Conservation (phyloP, 192 early-diverging fungal genomes). For the Coemansia sp. region DNA sequence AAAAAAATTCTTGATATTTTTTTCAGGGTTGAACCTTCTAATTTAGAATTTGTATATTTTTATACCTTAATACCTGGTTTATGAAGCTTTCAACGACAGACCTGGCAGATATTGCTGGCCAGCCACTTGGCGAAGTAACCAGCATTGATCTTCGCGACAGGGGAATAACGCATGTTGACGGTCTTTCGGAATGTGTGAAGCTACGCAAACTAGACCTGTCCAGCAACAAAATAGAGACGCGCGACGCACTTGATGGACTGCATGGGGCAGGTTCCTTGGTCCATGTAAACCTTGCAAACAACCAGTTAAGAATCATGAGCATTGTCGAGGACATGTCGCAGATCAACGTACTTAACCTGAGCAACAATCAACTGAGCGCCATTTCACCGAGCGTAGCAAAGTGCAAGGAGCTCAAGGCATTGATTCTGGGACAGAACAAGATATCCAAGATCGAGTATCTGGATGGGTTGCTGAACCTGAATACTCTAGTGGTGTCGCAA, state of each 20-base stretch:
- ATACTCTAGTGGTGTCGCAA: conserved; percentile 80
- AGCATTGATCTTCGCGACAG: conserved; percentile 58
- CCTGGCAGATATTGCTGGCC: conserved; percentile 15
- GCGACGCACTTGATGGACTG: conserved; percentile 59
- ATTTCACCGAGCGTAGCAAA: conserved; percentile 61
- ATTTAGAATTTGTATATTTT: not conserved
- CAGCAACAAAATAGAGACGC: conserved; percentile 61
- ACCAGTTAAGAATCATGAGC: conserved; percentile 47
- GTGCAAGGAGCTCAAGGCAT: conserved; percentile 67
- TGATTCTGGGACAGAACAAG: conserved; percentile 78
- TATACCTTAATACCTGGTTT: not conserved
- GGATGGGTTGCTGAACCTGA: conserved; percentile 58
- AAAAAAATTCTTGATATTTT: conserved; percentile 1
- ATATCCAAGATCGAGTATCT: conserved; percentile 69
- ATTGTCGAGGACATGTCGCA: conserved; percentile 11
- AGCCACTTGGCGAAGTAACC: conserved; percentile 43
- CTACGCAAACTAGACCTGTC: conserved; percentile 61
- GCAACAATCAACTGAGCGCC: conserved; percentile 64
- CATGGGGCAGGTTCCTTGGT: conserved; percentile 38
- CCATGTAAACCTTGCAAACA: conserved; percentile 73
- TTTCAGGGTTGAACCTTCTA: not conserved
- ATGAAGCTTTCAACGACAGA: conserved; percentile 39
- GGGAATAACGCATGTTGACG: conserved; percentile 67
- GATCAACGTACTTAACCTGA: conserved; percentile 66
- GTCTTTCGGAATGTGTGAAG: conserved; percentile 62